phyloP scores from a whole-genome alignment of 257 asterid species.

The Petunia secreta region DNA sequence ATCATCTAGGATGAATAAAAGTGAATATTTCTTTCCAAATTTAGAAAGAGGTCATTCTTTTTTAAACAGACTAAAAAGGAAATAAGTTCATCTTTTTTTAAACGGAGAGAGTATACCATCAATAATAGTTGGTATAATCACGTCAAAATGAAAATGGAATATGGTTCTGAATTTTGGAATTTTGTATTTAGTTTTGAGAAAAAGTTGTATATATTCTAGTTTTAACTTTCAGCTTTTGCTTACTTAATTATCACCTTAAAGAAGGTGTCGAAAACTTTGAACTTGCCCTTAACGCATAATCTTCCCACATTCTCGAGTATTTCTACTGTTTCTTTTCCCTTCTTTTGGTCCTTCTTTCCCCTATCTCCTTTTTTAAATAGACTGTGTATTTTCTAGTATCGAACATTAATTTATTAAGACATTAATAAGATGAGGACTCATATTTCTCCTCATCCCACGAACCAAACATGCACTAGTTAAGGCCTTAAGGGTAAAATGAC shows the following conservation, averaged over 20 bases:
- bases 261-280: not conserved
- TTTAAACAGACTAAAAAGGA: too few relatives aligned
- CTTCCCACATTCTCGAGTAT: not conserved
- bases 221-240: not conserved
- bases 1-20: too few relatives aligned
- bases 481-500: not conserved
- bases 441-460: too few relatives aligned
- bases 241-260: too few relatives aligned
- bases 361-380: too few relatives aligned
- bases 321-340: too few relatives aligned
- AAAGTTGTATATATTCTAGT: too few relatives aligned
- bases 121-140: not conserved
- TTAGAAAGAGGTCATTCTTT: too few relatives aligned
- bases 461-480: too few relatives aligned
- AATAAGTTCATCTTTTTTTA: too few relatives aligned
- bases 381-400: not conserved
- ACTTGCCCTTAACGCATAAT: not conserved
- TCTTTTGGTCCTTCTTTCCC: too few relatives aligned
- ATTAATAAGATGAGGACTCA: not conserved
- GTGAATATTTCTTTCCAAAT: too few relatives aligned
- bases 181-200: not conserved
- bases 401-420: not conserved
- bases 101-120: not conserved
- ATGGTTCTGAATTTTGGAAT: not conserved
- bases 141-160: not conserved